Evolutionary conservation across 805 yeast species (phyloP).

Genomic region (Vanderwaltozyma polyspora): DNA sequence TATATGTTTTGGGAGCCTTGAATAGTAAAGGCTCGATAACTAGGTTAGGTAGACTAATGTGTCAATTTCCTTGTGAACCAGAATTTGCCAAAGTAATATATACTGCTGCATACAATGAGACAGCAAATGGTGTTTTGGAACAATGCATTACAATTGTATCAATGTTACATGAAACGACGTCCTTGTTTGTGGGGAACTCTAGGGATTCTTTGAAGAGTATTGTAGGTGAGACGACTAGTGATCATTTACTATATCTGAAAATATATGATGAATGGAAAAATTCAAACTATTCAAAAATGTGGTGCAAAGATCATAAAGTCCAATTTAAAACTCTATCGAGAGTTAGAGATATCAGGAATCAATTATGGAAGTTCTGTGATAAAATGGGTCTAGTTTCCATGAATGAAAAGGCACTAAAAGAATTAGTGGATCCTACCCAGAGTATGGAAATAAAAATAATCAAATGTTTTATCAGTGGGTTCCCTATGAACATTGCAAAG

Average conservation of each 20-base stretch:
- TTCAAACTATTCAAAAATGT: conserved; percentile 52
- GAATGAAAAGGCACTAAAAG: conserved; percentile 7
- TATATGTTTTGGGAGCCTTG: conserved; percentile 82
- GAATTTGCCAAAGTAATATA: conserved; percentile 71
- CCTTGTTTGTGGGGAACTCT: conserved; percentile 25
- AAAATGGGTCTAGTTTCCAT: conserved; percentile 18
- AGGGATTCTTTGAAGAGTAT: conserved; percentile 23
- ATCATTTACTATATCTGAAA: conserved; percentile 65
- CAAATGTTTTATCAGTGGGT: conserved; percentile 24
- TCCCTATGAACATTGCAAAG: conserved; percentile 24
- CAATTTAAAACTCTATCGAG: conserved; percentile 64
- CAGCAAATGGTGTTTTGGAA: conserved; percentile 42
- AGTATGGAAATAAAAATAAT: conserved; percentile 9
- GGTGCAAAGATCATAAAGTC: conserved; percentile 80
- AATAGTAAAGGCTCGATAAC: conserved; percentile 73
- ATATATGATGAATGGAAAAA: conserved; percentile 70
- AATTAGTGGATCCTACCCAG: not conserved
- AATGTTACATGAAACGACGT: conserved; percentile 71
- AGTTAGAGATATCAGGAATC: conserved; percentile 60
- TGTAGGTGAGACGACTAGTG: conserved; percentile 47
- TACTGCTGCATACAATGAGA: conserved; percentile 38
- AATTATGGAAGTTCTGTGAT: conserved; percentile 50
- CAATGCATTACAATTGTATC: conserved; percentile 68
- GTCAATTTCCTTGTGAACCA: conserved; percentile 87
- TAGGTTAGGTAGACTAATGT: conserved; percentile 69